phyloP scores from a whole-genome alignment of 768 basidiomycete genomes.

The Xanthoconium stramineum region DNA sequence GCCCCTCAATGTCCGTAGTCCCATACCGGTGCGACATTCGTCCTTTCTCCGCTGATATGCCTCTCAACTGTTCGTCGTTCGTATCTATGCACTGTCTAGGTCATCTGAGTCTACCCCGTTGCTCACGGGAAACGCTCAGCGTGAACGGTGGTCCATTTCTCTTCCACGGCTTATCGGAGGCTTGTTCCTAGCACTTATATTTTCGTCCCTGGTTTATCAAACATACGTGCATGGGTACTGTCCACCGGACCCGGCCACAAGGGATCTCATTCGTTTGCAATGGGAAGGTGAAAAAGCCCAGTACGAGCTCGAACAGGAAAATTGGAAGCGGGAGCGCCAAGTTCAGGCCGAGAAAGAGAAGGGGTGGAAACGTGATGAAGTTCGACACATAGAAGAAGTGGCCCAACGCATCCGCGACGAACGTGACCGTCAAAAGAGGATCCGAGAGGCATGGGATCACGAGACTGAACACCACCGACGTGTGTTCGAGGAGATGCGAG shows the following conservation, averaged over 20 bases:
- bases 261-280: background rate
- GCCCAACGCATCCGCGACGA: constrained; percentile 1
- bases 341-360: background rate
- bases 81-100: background rate
- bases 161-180: background rate
- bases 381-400: constrained; percentile 5
- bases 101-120: background rate
- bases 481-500: constrained; percentile 5
- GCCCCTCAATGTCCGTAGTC: background rate
- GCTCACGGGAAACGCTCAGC: background rate
- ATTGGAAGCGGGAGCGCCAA: constrained; percentile 4
- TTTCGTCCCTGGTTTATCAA: background rate
- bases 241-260: constrained; percentile 3
- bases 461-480: constrained; percentile 1
- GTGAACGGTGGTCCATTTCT: background rate
- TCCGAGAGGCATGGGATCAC: background rate
- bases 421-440: constrained; percentile 1
- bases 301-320: background rate
- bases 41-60: too few relatives aligned
- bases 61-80: background rate
- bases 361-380: background rate
- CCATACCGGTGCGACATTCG: background rate
- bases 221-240: background rate
- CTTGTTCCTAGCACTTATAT: background rate
- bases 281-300: constrained; percentile 6